Base-by-base conservation (phyloP, 768 basidiomycete genomes). In the Pulveroboletus sp. region DNA sequence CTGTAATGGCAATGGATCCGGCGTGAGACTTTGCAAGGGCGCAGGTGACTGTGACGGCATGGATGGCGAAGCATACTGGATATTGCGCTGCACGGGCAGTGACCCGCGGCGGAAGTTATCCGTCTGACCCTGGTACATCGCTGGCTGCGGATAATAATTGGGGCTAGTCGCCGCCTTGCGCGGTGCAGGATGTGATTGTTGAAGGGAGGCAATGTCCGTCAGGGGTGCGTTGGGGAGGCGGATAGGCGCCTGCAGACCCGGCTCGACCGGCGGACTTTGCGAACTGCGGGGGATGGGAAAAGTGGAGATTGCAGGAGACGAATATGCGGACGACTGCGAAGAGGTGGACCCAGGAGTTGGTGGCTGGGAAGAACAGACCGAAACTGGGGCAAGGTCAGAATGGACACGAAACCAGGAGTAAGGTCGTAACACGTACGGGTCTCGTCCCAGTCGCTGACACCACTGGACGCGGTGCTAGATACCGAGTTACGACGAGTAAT, bases 391-490 rank as follows among this genome's bases (percentile, higher is more conserved):
- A 7, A 27, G 8, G 35, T 40, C 22, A 49, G 50, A 36, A 43
- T 37, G 29, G 14, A 13, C 9, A n/a, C 3, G 20, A 26, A 39
- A 19, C 8, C 16, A 2, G 16, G 14, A 2, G 16, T 4, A 6
- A 2, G 32, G 0, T n/a, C 6, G n/a, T 0, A 3, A 36, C 3
- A 65, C 85, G 62, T 64, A 88, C 87, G 76, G 70, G 70, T 79
- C 65, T 89, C 88, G 63, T 91, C 88, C 87, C 88, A 91, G 63
- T 91, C 89, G 55, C 86, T 88, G 49, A 54, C 52, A 9, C 74
- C 75, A 37, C 76, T 50, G 73, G 84, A 55, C 68, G 77, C 27
- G 65, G 66, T 61, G n/a, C 74, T 78, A 0, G 83, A 86, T 16
- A 87, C 80, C 10, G 83, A 86, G 47, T 76, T 72, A 40, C 87